These are phyloP conservation scores for Tetratostichococcus sp. DNA, from an alignment of 139 green algal species.

Conservation along the genomic window DNA sequence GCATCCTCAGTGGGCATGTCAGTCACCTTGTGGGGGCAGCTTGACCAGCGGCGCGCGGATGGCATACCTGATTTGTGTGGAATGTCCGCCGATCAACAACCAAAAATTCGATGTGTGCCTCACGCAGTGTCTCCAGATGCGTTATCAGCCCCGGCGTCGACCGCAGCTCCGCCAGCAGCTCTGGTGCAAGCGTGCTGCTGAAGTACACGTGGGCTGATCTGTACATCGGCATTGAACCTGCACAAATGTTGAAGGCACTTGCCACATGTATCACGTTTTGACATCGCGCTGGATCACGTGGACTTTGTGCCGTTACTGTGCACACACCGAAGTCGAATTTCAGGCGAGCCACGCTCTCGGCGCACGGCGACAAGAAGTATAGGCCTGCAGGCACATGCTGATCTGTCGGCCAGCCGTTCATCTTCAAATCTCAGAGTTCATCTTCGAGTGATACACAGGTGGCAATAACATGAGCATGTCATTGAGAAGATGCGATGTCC, in stretches of 20 bases:
- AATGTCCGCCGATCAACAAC: background rate
- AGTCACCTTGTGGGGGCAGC: too few relatives aligned
- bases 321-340: background rate
- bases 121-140: background rate
- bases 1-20: too few relatives aligned
- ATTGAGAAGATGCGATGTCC: too few relatives aligned
- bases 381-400: background rate
- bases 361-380: background rate
- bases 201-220: background rate
- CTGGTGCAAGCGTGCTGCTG: background rate
- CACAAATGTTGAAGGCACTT: too few relatives aligned
- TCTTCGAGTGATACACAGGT: too few relatives aligned
- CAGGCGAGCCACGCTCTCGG: background rate
- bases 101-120: background rate
- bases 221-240: background rate
- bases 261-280: too few relatives aligned
- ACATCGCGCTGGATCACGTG: too few relatives aligned
- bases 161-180: background rate
- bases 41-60: background rate
- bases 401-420: too few relatives aligned
- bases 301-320: too few relatives aligned
- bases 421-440: too few relatives aligned
- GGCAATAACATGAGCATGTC: too few relatives aligned
- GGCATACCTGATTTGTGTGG: background rate
- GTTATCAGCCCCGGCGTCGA: background rate